These are phyloP conservation scores for Obba rivulosa DNA, from an alignment of 768 basidiomycete species.

Conservation along the genomic window DNA sequence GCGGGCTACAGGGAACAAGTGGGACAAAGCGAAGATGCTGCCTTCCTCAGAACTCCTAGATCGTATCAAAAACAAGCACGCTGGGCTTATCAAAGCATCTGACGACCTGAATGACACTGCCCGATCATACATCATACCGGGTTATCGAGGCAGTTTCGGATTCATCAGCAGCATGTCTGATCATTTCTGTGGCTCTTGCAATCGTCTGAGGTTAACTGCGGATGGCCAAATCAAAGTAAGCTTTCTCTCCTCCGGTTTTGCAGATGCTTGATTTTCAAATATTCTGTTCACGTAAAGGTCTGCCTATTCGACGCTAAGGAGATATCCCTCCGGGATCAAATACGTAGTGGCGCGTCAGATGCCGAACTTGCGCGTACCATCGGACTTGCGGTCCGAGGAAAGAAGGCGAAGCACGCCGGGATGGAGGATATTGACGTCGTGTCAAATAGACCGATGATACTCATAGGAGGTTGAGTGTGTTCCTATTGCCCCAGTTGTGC, in stretches of 20 bases:
- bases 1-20: slow-evolving; percentile 63
- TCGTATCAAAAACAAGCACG: slow-evolving; percentile 42
- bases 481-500: slow-evolving; percentile 9
- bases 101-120: slow-evolving; percentile 79
- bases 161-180: slow-evolving; percentile 95
- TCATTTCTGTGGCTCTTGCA: slow-evolving; percentile 85
- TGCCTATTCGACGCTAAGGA: slow-evolving; percentile 85
- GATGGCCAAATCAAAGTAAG: slow-evolving; percentile 85
- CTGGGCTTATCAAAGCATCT: slow-evolving; percentile 48
- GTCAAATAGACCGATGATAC: slow-evolving; percentile 83
- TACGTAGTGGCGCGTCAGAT: slow-evolving; percentile 63
- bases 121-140: slow-evolving; percentile 70
- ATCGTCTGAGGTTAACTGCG: slow-evolving; percentile 79
- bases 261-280: neutral
- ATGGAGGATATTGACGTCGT: slow-evolving; percentile 78
- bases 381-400: slow-evolving; percentile 57
- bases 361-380: slow-evolving; percentile 56
- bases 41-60: slow-evolving; percentile 62
- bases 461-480: slow-evolving; percentile 85
- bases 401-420: slow-evolving; percentile 78
- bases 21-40: slow-evolving; percentile 80
- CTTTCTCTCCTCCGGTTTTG: neutral
- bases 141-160: slow-evolving; percentile 65
- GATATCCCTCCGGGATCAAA: slow-evolving; percentile 71
- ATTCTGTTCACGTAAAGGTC: slow-evolving; percentile 36